Evolutionary conservation across 768 basidiomycete genomes (phyloP).

Genomic region (Auricularia heimuer): DNA sequence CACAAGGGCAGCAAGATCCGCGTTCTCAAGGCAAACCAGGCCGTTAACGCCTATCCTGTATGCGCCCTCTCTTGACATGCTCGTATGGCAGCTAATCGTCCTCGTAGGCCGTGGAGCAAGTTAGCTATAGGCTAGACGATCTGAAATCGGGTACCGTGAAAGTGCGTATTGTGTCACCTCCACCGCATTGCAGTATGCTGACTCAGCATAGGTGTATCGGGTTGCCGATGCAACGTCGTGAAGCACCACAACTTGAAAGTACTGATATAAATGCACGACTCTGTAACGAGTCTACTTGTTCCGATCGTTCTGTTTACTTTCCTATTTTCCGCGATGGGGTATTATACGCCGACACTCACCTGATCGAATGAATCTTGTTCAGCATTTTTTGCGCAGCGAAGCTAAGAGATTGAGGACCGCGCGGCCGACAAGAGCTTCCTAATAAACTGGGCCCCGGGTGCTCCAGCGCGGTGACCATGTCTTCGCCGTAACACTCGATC

Average conservation of each 20-base stretch:
- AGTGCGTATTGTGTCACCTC: not conserved
- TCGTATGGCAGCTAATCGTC: conserved; percentile 2
- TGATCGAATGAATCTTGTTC: not conserved
- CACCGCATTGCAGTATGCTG: not conserved
- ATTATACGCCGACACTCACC: not conserved
- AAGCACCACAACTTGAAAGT: too few relatives aligned
- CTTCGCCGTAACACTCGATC: too few relatives aligned
- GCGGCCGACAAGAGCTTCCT: too few relatives aligned
- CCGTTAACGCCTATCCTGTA: conserved; percentile 67
- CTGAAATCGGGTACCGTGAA: conserved; percentile 61
- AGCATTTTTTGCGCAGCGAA: too few relatives aligned
- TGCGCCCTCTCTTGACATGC: conserved; percentile 15
- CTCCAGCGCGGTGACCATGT: too few relatives aligned
- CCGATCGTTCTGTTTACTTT: not conserved
- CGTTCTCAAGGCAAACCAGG: conserved; percentile 80
- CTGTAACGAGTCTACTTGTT: too few relatives aligned
- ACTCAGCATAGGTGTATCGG: not conserved
- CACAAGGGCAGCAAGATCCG: conserved; percentile 77
- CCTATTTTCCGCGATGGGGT: not conserved
- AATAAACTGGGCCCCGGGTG: too few relatives aligned
- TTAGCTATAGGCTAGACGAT: conserved; percentile 85
- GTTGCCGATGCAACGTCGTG: not conserved
- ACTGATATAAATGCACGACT: too few relatives aligned
- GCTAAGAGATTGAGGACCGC: too few relatives aligned
- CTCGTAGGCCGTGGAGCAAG: conserved; percentile 53